phyloP scores from a whole-genome alignment of 768 basidiomycete species.

The Podaxis sp. region DNA sequence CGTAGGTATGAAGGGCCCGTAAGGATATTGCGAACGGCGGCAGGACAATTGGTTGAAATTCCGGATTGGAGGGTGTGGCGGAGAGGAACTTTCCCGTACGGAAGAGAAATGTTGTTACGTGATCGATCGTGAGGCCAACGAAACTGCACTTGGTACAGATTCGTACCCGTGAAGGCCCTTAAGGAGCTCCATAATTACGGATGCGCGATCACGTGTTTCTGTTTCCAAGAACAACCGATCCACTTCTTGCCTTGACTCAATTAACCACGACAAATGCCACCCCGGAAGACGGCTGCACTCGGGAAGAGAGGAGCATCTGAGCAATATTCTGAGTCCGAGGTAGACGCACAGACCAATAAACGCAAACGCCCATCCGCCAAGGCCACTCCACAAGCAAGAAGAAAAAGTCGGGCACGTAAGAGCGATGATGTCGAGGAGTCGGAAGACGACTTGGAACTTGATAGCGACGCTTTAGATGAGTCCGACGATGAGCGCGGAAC shows the following conservation, averaged over 20 bases:
- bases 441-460: constrained; percentile 22
- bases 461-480: constrained; percentile 49
- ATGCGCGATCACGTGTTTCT: constrained; percentile 5
- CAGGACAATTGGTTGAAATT: neutral
- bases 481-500: constrained; percentile 25
- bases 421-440: constrained; percentile 13
- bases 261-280: constrained; percentile 4
- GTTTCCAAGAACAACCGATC: neutral
- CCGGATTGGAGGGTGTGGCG: neutral
- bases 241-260: neutral
- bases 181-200: neutral
- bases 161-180: no score
- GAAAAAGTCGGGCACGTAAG: constrained; percentile 1
- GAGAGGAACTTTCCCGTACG: neutral
- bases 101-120: neutral
- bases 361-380: constrained; percentile 1
- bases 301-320: neutral
- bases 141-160: no score
- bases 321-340: neutral
- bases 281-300: neutral
- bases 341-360: neutral
- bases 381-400: neutral
- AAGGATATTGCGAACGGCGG: neutral
- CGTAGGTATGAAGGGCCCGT: neutral
- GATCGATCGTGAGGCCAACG: no score